Evolutionary conservation across 2,329 filamentous ascomycete genomes (phyloP).

Genomic region (Orbilia blumenaviensis): DNA sequence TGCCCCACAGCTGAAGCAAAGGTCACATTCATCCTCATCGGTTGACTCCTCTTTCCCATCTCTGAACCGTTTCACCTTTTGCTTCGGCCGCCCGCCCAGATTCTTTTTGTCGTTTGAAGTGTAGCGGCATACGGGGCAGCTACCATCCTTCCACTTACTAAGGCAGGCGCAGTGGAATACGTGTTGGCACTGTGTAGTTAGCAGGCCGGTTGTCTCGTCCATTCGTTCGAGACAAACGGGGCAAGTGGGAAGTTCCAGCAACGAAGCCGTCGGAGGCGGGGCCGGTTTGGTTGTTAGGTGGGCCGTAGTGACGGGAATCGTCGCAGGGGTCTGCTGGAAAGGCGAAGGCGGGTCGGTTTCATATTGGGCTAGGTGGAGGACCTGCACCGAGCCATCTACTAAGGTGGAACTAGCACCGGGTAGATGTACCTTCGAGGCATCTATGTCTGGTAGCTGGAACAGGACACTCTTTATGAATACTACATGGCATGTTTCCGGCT

Average conservation of each 20-base stretch:
- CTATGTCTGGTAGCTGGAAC: constrained; percentile 25
- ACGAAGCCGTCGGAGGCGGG: constrained; percentile 79
- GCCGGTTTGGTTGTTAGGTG: constrained; percentile 70
- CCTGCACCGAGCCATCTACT: background rate
- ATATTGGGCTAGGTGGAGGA: constrained; percentile 56
- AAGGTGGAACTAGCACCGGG: constrained; percentile 54
- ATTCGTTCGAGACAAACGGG: constrained; percentile 96
- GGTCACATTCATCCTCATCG: constrained; percentile 67
- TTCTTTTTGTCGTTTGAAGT: constrained; percentile 85
- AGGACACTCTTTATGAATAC: constrained; percentile 77
- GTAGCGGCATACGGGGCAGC: constrained; percentile 93
- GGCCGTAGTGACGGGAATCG: constrained; percentile 55
- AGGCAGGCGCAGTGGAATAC: constrained; percentile 97
- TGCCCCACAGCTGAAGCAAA: constrained; percentile 57
- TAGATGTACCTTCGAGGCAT: constrained; percentile 75
- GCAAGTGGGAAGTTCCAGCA: constrained; percentile 92
- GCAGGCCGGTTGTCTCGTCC: constrained; percentile 93
- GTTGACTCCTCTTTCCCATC: constrained; percentile 47
- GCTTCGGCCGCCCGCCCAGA: constrained; percentile 80
- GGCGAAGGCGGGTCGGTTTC: constrained; percentile 60
- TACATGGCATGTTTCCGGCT: constrained; percentile 93
- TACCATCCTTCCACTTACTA: constrained; percentile 92
- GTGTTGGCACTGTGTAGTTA: constrained; percentile 96
- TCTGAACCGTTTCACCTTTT: constrained; percentile 24
- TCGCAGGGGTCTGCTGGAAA: constrained; percentile 55